phyloP scores from a whole-genome alignment of 331 rosid species.

The Saraca asoca region DNA sequence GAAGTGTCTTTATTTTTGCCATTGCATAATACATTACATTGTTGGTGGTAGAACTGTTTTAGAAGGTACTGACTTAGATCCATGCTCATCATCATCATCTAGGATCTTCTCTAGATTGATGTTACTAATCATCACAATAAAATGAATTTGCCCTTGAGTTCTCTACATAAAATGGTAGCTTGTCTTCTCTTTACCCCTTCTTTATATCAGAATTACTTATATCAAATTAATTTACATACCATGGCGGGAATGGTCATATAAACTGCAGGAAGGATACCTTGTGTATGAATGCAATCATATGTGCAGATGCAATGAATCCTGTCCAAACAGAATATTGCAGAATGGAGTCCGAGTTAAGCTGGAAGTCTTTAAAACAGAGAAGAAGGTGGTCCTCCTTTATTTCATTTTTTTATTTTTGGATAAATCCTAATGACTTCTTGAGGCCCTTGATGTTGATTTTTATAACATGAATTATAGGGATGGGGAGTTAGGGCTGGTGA shows the following conservation, averaged over 20 bases:
- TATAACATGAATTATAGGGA: constrained; percentile 56
- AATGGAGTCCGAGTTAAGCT: constrained; percentile 86
- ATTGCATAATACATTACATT: constrained; percentile 15
- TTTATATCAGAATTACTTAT: constrained; percentile 24
- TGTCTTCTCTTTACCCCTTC: constrained; percentile 1
- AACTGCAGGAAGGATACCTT: constrained; percentile 95
- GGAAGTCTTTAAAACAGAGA: constrained; percentile 84
- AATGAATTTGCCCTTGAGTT: constrained; percentile 10
- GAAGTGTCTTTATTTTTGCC: constrained; percentile 12
- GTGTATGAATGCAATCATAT: constrained; percentile 88
- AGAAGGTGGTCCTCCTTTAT: constrained; percentile 57
- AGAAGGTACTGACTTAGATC: constrained; percentile 17
- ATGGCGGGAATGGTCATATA: constrained; percentile 21
- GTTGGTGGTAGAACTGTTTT: constrained; percentile 3
- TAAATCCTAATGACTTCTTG: constrained; percentile 23
- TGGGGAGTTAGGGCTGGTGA: constrained; percentile 97
- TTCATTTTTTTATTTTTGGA: constrained; percentile 6
- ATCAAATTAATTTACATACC: constrained; percentile 15
- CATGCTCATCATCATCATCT: constrained; percentile 13
- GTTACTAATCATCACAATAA: constrained; percentile 4
- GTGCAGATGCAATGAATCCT: constrained; percentile 81
- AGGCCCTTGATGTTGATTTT: constrained; percentile 34
- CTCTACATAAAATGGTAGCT: constrained; percentile 9
- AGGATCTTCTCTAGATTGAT: constrained; percentile 16
- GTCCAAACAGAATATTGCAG: constrained; percentile 92